Conservation (phyloP, 306 rosid genomes). For the Malus orientalis region DNA sequence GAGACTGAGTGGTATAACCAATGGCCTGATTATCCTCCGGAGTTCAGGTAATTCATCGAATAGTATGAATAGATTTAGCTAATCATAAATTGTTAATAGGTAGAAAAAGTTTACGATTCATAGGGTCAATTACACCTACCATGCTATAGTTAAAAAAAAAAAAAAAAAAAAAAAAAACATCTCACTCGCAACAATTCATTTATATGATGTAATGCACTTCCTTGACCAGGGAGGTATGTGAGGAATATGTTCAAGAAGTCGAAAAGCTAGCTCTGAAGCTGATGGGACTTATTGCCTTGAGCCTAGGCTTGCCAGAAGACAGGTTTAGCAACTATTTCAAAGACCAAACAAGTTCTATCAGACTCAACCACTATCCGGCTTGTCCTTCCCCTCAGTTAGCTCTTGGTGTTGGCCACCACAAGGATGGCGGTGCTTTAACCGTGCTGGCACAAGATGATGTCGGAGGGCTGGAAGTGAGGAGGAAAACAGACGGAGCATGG, state of each 20-base stretch:
- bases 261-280: conserved; percentile 56
- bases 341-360: conserved; percentile 45
- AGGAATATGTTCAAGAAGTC: conserved; percentile 49
- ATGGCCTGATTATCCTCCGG: conserved; percentile 60
- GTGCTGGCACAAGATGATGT: conserved; percentile 72
- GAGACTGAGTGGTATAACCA: conserved; percentile 35
- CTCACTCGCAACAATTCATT: too few relatives aligned
- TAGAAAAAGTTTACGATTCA: neutral
- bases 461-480: conserved; percentile 59
- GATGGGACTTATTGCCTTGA: conserved; percentile 45
- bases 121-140: neutral
- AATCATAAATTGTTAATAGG: too few relatives aligned
- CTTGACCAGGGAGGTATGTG: conserved; percentile 44
- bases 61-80: neutral
- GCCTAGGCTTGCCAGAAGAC: conserved; percentile 47
- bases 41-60: conserved; percentile 38
- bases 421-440: conserved; percentile 64
- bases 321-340: conserved; percentile 37
- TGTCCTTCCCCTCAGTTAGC: conserved; percentile 66
- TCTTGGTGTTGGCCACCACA: conserved; percentile 86
- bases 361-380: conserved; percentile 70
- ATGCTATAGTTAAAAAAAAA: neutral
- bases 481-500: conserved; percentile 66
- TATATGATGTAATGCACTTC: neutral
- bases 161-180: too few relatives aligned